Base-by-base conservation (phyloP, 306 rosid species). In the Myrica gale region DNA sequence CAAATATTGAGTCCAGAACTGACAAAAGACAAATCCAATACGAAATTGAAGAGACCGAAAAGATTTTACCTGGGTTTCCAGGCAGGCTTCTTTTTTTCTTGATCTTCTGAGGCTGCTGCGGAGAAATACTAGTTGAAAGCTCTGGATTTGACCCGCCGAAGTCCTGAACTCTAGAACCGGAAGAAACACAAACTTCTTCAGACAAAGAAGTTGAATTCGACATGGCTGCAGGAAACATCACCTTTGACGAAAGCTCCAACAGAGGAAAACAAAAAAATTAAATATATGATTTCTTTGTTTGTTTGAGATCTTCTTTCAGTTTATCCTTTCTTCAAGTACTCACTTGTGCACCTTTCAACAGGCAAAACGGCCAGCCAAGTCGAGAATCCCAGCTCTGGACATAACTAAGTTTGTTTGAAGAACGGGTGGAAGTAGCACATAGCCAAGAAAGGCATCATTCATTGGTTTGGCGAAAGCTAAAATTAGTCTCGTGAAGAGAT, bases 11-110 rank as follows among this genome's bases (percentile, higher is more conserved):
- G 17, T 51, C 58, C 71, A 72, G 50, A 9, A 5, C 23, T 54
- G 19, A 70, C 63, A 66, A 37, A 69, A 58, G 68, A 21, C 1
- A 71, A 26, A 71, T 71, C 74, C 26, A n/a, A 32, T 16, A 4
- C 45, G 52, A 39, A 65, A 54, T 41, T 53, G 63, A 80, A 54
- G 39, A 62, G 47, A 46, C 32, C 6, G 65, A 16, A 20, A 71
- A 52, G 4, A 1, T 50, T 41, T 8, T 80, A 91, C 98, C 98
- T 63, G 98, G 98, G 61, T 93, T 89, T 62, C 98, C 98, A 11
- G 98, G 98, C 68, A 89, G 92, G 83, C 79, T 93, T 84, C 98
- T 87, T 73, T 93, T 93, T 85, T 84, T 93, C 91, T 91, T 89
- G 58, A 76, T 71, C 79, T 88, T 91, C 46, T 74, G 87, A 17